Base-by-base conservation (phyloP, 176 grass and related monocot species). In the Bonia amplexicaulis region DNA sequence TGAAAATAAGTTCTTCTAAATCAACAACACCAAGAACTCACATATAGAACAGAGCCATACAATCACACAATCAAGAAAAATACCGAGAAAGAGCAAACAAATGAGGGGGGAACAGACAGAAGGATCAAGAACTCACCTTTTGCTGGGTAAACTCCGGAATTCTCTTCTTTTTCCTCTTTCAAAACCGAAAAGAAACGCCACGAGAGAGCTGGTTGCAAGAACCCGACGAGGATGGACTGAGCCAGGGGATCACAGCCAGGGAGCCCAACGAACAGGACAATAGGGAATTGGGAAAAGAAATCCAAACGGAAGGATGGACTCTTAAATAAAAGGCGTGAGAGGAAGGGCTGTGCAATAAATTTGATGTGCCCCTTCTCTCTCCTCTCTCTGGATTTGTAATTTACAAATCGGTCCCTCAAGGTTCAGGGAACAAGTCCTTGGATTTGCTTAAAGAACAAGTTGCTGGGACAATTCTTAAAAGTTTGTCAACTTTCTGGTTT, bases 311-410 rank as follows among this genome's bases (percentile, higher is more conserved):
- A 54, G 54, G 69, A 73, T 42, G 80, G 76, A 13, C 55, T 78
- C 88, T 59, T 82, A 85, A 90, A 82, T 86, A 79, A 69, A 83
- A 74, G 80, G 80, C 54, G 48, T 80, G 68, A 84, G 74, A 69
- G 62, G 69, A 76, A 84, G 80, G 80, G 80, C 85, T 70, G 75
- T 10, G 80, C 80, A 84, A 87, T 84, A 84, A 91, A 90, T 87
- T 87, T 73, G 67, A 66, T 75, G 80, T 15, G 11, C 65, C 23
- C 15, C 51, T 19, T 48, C 68, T 29, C 51, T 29, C 60, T 44
- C 69, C 70, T 45, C 58, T 33, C 7, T 70, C 26, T 55, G 26
- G 29, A 17, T 66, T 69, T 80, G 11, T 68, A 81, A 81, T 90
- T 77, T 90, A 65, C 78, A 77, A 12, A 71, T 82, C 60, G 19